Evolutionary conservation across 2,329 filamentous ascomycete genomes (phyloP), one percentile per base, ranked within the genome.

Genomic region (Zymoseptoria ardabiliae): DNA sequence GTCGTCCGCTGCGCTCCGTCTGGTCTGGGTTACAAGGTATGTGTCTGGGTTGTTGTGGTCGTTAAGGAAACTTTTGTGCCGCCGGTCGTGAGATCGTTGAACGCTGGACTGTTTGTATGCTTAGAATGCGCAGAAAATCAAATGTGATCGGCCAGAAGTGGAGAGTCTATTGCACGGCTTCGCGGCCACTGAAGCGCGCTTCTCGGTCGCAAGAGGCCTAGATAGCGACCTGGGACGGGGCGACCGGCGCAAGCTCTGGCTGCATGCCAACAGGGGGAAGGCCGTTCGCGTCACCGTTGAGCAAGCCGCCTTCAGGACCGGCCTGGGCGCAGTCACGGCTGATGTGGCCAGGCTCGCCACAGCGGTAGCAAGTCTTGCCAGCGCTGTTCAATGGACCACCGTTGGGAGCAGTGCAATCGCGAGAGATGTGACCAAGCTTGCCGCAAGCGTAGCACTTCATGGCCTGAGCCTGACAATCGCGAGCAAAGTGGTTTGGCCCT

Each of bases 371-470:
- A 65, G 92, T 96, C 86, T 97, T 99, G 73, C 93, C 93, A 64
- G 90, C 95, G 57, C 61, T 63, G 84, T 94, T 97, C 67, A 97
- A 82, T 53, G 93, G 91, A 22, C 94, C 94, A 59, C 94, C 94
- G 76, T 97, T 97, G 65, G 94, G 93, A 63, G 93, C 91, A 53
- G 92, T 96, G 82, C 94, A 99, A 78, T 99, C 94, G 70, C 87
- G 84, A 60, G 90, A 95, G 76, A 96, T 96, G 79, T 96, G 91
- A 55, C 91, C 91, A 58, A 96, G 85, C 81, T 96, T 96, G 74
- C 92, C 92, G 74, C 92, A 97, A 67, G 92, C 92, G 72, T 96
- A 97, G 83, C 92, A 97, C 81, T 97, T 97, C 91, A 96, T 96
- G 64, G 91, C 90, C 78, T 96, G 91, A 68, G 94, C 92, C 81